Evolutionary conservation across 768 basidiomycete species (phyloP).

Genomic region (Pleurotus platypus): DNA sequence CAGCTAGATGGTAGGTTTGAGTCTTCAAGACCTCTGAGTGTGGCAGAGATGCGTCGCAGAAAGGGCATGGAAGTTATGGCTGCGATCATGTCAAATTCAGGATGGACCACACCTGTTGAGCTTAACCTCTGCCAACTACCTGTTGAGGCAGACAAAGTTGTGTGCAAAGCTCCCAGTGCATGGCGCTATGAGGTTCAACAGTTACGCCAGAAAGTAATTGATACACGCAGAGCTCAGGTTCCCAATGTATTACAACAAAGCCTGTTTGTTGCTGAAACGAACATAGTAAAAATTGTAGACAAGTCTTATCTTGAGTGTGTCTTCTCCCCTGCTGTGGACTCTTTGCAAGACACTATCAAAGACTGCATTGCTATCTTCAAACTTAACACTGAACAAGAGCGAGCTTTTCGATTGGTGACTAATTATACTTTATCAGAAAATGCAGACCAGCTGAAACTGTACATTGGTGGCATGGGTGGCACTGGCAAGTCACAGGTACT

Average conservation of each 20-base stretch:
- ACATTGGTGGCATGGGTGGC: conserved; percentile 29
- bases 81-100: background rate
- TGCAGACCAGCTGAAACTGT: conserved; percentile 24
- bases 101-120: background rate
- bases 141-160: background rate
- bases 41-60: background rate
- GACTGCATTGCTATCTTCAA: conserved; percentile 5
- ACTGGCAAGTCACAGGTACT: conserved; percentile 30
- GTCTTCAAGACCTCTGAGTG: background rate
- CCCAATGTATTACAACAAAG: background rate
- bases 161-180: background rate
- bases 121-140: background rate
- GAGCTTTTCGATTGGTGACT: conserved; percentile 27
- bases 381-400: conserved; percentile 26
- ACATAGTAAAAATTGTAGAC: conserved; percentile 15
- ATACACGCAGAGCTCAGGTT: background rate
- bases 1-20: background rate
- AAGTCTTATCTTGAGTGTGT: conserved; percentile 19
- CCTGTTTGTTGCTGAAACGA: background rate
- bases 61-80: background rate
- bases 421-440: conserved; percentile 16
- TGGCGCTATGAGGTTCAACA: conserved; percentile 10
- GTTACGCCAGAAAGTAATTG: background rate
- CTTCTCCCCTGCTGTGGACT: background rate
- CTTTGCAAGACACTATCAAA: background rate